These are phyloP conservation scores for Penicillium olsonii DNA, from an alignment of 2,329 filamentous ascomycete genomes.

Conservation along the genomic window DNA sequence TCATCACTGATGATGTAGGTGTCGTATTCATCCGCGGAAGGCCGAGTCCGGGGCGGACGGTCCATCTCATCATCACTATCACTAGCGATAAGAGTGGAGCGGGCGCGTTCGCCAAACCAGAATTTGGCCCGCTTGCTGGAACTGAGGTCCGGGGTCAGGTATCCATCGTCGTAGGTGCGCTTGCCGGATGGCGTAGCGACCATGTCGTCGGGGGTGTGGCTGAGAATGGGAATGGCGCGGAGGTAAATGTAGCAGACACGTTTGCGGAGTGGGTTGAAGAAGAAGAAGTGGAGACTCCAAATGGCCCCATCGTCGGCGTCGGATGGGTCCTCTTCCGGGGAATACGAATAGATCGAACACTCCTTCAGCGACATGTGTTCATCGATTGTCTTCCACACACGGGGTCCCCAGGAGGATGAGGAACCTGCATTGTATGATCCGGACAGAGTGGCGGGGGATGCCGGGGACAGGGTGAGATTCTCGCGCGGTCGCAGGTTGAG, in stretches of 20 bases:
- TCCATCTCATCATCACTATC: constrained; percentile 49
- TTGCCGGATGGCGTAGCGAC: constrained; percentile 47
- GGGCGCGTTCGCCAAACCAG: constrained; percentile 74
- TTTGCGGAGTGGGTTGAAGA: constrained; percentile 92
- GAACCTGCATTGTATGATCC: constrained; percentile 52
- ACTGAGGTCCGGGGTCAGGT: constrained; percentile 54
- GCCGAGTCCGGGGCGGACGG: constrained; percentile 21
- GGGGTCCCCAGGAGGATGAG: constrained; percentile 74
- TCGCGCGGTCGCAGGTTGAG: constrained; percentile 76
- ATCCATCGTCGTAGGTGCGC: constrained; percentile 51
- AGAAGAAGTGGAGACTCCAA: constrained; percentile 96
- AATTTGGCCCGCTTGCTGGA: constrained; percentile 81
- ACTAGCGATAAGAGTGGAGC: constrained; percentile 44
- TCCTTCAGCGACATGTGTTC: constrained; percentile 91
- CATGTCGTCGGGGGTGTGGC: constrained; percentile 63
- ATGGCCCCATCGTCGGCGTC: constrained; percentile 92
- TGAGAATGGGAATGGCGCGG: constrained; percentile 72
- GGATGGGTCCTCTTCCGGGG: constrained; percentile 85
- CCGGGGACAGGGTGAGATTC: constrained; percentile 41
- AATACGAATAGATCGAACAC: constrained; percentile 87
- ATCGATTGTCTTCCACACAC: constrained; percentile 90
- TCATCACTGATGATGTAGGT: constrained; percentile 49
- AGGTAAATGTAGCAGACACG: constrained; percentile 93
- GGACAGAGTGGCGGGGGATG: constrained; percentile 45
- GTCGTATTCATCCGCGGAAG: constrained; percentile 43